Percentiles rank a stretch among this genome's conserved stretches.
These are phyloP conservation scores for Chlorella sp. DNA, from an alignment of 139 green algal species.

Conservation along the genomic window DNA sequence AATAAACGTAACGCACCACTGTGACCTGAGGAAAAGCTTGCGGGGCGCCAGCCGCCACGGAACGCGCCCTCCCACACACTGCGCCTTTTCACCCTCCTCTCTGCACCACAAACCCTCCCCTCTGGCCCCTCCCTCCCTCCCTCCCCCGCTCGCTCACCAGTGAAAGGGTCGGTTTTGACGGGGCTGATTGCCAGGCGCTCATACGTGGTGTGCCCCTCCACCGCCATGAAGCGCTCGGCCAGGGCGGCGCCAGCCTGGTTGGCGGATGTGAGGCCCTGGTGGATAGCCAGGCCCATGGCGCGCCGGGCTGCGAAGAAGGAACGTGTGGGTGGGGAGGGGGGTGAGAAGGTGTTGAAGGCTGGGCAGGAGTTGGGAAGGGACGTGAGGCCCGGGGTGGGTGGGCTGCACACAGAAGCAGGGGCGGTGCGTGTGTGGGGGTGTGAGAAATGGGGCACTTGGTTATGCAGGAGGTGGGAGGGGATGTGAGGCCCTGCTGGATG, in stretches of 20 bases:
- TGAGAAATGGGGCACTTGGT: too few relatives aligned
- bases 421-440: too few relatives aligned
- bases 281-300: conserved; percentile 13
- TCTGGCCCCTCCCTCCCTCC: not conserved
- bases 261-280: not conserved
- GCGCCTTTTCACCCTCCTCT: not conserved
- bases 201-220: conserved; percentile 28
- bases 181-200: not conserved
- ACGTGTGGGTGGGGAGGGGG: not conserved
- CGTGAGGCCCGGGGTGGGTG: not conserved
- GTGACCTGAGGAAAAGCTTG: too few relatives aligned
- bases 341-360: too few relatives aligned
- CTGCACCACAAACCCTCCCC: not conserved
- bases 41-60: too few relatives aligned
- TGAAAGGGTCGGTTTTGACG: conserved; percentile 25
- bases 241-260: not conserved
- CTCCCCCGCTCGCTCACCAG: not conserved
- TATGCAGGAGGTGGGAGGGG: too few relatives aligned
- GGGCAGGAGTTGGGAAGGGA: not conserved
- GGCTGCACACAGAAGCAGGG: too few relatives aligned
- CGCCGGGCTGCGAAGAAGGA: not conserved
- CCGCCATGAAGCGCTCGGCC: not conserved
- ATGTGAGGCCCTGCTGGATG: too few relatives aligned
- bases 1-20: too few relatives aligned
- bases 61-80: too few relatives aligned